These are phyloP conservation scores for Paradendryphiella salina DNA, from an alignment of 2,329 filamentous ascomycete genomes.

Conservation along the genomic window DNA sequence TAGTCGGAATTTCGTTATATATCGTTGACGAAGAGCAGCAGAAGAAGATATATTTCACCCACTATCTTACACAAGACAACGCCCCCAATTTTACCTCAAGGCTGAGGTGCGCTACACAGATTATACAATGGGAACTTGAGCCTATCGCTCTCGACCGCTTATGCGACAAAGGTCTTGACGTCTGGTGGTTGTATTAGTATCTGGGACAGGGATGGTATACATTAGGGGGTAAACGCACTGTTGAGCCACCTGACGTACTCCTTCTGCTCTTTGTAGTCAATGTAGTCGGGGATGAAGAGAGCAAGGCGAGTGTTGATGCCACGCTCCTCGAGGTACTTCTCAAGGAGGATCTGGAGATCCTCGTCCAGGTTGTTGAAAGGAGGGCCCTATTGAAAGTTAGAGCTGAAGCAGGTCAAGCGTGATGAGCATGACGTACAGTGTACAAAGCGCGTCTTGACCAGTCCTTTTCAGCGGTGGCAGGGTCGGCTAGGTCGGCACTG, in stretches of 20 bases:
- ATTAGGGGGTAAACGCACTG: conserved; percentile 42
- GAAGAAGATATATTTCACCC: conserved; percentile 6
- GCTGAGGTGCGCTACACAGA: conserved; percentile 17
- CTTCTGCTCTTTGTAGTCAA: conserved; percentile 97
- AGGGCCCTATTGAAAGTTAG: conserved; percentile 60
- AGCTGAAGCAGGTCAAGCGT: neutral
- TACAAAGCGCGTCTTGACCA: conserved; percentile 79
- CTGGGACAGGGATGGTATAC: neutral
- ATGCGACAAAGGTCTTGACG: conserved; percentile 81
- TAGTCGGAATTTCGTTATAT: neutral
- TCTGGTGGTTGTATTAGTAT: conserved; percentile 52
- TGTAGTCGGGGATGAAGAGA: conserved; percentile 91
- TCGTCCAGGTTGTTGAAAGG: conserved; percentile 94
- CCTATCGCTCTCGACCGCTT: conserved; percentile 16
- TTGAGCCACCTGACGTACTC: conserved; percentile 92
- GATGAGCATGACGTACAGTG: conserved; percentile 48
- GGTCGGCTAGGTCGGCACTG: conserved; percentile 75
- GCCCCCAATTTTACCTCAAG: conserved; percentile 14
- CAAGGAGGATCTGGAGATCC: conserved; percentile 88
- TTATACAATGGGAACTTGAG: conserved; percentile 23
- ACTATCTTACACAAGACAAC: conserved; percentile 36
- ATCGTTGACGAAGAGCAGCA: neutral
- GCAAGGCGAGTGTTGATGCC: conserved; percentile 86
- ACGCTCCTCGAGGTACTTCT: conserved; percentile 92
- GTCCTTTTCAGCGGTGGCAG: conserved; percentile 73